Conservation (phyloP, 768 basidiomycete species). For the Mrakia frigida region DNA sequence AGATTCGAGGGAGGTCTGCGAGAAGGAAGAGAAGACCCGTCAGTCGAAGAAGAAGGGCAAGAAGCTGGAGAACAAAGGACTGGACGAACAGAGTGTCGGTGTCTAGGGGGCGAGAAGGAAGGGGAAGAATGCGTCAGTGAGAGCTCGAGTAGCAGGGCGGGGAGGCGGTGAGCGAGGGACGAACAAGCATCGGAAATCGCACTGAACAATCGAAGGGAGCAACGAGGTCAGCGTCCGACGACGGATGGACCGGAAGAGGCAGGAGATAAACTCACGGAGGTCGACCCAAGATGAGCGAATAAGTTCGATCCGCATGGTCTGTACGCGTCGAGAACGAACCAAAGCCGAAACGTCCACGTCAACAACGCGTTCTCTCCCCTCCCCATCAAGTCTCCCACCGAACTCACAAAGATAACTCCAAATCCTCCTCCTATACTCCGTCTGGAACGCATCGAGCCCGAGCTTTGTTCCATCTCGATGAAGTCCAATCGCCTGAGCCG, state of each 20-base stretch:
- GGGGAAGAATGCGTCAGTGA: neutral
- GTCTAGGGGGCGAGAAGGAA: constrained; percentile 40
- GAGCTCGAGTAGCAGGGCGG: neutral
- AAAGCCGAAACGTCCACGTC: neutral
- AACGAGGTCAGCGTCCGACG: neutral
- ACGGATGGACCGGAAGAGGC: neutral
- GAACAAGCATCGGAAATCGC: constrained; percentile 68
- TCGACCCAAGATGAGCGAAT: constrained; percentile 82
- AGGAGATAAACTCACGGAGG: constrained; percentile 48
- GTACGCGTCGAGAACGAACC: neutral
- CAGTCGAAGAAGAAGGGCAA: constrained; percentile 56
- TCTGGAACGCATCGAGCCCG: constrained; percentile 56
- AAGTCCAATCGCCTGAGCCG: constrained; percentile 86
- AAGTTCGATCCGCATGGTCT: constrained; percentile 89
- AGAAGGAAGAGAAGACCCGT: constrained; percentile 44
- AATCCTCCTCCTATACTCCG: constrained; percentile 83
- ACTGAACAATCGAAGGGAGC: neutral
- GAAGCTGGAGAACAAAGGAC: no score
- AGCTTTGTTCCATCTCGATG: constrained; percentile 82
- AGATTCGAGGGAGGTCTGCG: constrained; percentile 51
- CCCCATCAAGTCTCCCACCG: neutral
- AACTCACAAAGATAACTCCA: constrained; percentile 58
- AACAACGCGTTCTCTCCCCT: neutral
- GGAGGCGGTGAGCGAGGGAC: neutral
- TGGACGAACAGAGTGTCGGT: constrained; percentile 59